Evolutionary conservation across 208 protist genomes (phyloP).

Genomic region (Leishmania mexicana): DNA sequence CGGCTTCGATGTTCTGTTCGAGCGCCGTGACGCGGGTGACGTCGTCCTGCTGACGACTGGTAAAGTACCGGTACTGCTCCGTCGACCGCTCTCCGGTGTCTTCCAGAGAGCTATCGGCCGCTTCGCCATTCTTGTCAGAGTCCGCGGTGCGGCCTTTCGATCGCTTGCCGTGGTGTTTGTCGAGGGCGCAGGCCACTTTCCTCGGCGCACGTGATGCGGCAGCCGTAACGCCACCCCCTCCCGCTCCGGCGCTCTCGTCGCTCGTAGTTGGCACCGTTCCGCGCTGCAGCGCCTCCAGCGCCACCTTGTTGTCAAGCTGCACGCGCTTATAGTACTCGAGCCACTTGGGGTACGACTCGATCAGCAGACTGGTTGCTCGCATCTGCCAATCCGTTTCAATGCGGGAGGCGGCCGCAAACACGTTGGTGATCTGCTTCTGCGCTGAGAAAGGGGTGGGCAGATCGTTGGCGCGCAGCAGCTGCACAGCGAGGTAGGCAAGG

Average conservation of each 20-base stretch:
- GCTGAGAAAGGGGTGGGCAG: conserved; percentile 69
- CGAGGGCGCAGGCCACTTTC: neutral
- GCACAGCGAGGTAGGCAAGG: conserved; percentile 77
- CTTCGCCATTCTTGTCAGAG: neutral
- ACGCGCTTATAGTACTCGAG: conserved; percentile 68
- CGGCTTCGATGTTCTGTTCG: conserved; percentile 47
- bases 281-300: conserved; percentile 27
- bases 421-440: conserved; percentile 88
- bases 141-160: neutral
- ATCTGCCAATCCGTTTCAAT: conserved; percentile 85
- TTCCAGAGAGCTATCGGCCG: neutral
- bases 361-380: conserved; percentile 66
- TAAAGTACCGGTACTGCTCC: conserved; percentile 65
- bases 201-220: neutral
- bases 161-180: neutral
- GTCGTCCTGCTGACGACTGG: conserved; percentile 56
- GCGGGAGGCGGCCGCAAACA: conserved; percentile 74
- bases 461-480: conserved; percentile 84
- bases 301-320: conserved; percentile 47
- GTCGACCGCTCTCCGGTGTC: neutral
- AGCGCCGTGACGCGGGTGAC: conserved; percentile 43
- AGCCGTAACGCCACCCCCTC: neutral
- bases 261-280: neutral
- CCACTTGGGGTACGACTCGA: conserved; percentile 63
- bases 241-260: neutral